Evolutionary conservation across 2,329 filamentous ascomycete genomes (phyloP).

Genomic region (Cladobotryum protrusum): DNA sequence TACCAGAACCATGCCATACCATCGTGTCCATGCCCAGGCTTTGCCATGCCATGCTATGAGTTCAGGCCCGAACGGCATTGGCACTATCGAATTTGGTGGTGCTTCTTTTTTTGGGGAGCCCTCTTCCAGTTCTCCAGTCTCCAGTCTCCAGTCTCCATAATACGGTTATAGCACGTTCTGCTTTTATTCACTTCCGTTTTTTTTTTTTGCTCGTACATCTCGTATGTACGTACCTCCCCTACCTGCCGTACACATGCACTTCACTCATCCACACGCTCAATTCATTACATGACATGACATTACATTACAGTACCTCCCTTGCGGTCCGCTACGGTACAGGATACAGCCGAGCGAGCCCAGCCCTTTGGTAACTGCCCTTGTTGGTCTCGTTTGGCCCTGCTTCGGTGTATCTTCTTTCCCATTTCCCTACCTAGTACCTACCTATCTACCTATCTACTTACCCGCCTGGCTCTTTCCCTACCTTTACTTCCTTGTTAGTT

Average conservation of each 20-base stretch:
- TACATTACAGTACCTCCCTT: no score
- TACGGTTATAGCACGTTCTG: neutral
- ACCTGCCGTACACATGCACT: no score
- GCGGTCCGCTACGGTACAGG: conserved; percentile 6
- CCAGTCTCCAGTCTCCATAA: neutral
- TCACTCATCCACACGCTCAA: no score
- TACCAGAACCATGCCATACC: neutral
- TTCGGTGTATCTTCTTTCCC: conserved; percentile 13
- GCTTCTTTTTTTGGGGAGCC: conserved; percentile 5
- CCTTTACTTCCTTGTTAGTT: neutral
- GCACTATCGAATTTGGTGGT: conserved; percentile 11
- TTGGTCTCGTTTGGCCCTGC: conserved; percentile 15
- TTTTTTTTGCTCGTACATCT: no score
- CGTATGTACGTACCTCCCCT: no score
- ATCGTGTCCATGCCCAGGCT: neutral
- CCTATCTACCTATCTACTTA: neutral
- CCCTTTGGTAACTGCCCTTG: conserved; percentile 14
- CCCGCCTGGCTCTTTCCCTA: neutral
- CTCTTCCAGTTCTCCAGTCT: conserved; percentile 1
- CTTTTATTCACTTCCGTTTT: no score
- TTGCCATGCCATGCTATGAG: conserved; percentile 8
- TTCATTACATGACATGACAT: no score
- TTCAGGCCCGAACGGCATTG: conserved; percentile 9
- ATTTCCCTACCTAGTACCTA: neutral
- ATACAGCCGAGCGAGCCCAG: conserved; percentile 15